These are phyloP conservation scores for Magnolia sinica DNA, from an alignment of 164 flowering plant genomes.

Conservation along the genomic window DNA sequence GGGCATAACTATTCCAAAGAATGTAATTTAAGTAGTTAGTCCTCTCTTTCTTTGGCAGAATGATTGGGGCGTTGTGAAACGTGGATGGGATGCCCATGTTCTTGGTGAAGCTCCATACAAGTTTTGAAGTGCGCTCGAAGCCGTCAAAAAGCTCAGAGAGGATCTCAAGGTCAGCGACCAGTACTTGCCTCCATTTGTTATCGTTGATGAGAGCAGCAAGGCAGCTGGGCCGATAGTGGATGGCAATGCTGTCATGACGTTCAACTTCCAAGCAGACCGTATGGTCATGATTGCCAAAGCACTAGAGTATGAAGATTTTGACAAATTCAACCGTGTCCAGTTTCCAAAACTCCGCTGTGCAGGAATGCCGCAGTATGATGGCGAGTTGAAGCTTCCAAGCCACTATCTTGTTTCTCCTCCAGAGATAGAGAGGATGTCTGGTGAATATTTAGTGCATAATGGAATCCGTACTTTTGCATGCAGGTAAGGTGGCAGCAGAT, in stretches of 20 bases:
- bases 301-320: constrained; percentile 80
- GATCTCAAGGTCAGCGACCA: constrained; percentile 63
- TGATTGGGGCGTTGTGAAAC: constrained; percentile 91
- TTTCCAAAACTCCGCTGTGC: constrained; percentile 89
- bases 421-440: constrained; percentile 94
- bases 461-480: constrained; percentile 94
- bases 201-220: constrained; percentile 76
- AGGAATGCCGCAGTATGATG: constrained; percentile 98
- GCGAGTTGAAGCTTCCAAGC: constrained; percentile 86
- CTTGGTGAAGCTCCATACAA: constrained; percentile 98
- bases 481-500: constrained; percentile 47
- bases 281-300: constrained; percentile 97
- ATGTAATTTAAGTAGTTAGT: too few relatives aligned
- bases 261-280: constrained; percentile 94
- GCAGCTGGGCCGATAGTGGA: constrained; percentile 88
- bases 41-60: constrained; percentile 41
- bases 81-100: constrained; percentile 99
- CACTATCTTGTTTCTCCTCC: constrained; percentile 91
- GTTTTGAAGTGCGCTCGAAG: constrained; percentile 77
- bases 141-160: constrained; percentile 71
- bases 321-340: constrained; percentile 83
- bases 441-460: constrained; percentile 86
- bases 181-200: constrained; percentile 90
- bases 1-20: too few relatives aligned
- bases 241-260: constrained; percentile 96